A percentile compares a stretch with the other conserved stretches of the same genome.
Conservation (phyloP, 2,329 filamentous ascomycete genomes). For the Coniochaeta sp. region DNA sequence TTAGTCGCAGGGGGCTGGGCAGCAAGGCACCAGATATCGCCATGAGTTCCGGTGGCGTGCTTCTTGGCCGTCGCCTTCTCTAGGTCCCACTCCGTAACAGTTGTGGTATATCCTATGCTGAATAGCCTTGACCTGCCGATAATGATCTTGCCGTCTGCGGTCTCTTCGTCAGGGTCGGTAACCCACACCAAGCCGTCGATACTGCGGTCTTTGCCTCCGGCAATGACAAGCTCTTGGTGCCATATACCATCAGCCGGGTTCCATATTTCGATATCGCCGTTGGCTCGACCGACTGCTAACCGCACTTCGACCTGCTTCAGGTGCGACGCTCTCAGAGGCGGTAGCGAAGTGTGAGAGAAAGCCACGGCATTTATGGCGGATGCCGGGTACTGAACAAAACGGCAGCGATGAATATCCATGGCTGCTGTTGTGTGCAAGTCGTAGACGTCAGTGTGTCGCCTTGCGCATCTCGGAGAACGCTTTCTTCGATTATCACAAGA, state of each 20-base stretch:
- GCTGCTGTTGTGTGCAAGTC: slow-evolving; percentile 8
- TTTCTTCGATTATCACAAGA: neutral
- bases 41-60: slow-evolving; percentile 85
- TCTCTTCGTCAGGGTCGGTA: slow-evolving; percentile 69
- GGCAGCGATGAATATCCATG: slow-evolving; percentile 96
- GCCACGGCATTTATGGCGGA: slow-evolving; percentile 91
- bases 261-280: slow-evolving; percentile 98
- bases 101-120: slow-evolving; percentile 90
- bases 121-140: slow-evolving; percentile 78
- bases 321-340: slow-evolving; percentile 34
- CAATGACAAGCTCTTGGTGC: slow-evolving; percentile 83
- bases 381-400: slow-evolving; percentile 88
- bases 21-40: slow-evolving; percentile 94
- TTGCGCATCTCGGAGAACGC: neutral
- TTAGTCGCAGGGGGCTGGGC: slow-evolving; percentile 60
- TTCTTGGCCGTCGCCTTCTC: slow-evolving; percentile 68
- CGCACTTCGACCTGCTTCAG: slow-evolving; percentile 55
- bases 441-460: neutral
- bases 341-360: slow-evolving; percentile 67
- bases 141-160: slow-evolving; percentile 52
- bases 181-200: slow-evolving; percentile 91
- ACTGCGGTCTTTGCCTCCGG: slow-evolving; percentile 75
- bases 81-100: slow-evolving; percentile 92
- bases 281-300: slow-evolving; percentile 83
- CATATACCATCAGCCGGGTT: slow-evolving; percentile 76